Evolutionary conservation across 768 basidiomycete species (phyloP).

Genomic region (Russula compacta): DNA sequence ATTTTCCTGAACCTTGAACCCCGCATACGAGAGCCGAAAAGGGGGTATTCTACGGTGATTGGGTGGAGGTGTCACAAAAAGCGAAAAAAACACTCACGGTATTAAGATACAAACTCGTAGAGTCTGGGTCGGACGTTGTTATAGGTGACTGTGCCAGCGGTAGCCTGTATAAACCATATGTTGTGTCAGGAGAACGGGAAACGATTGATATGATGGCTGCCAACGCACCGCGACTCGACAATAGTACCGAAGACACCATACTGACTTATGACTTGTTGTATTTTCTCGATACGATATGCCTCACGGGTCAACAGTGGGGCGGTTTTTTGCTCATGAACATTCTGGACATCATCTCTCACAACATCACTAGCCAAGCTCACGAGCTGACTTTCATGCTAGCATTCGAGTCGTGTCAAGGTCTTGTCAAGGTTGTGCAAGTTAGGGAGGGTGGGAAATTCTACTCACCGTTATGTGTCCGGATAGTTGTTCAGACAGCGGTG

Average conservation of each 20-base stretch:
- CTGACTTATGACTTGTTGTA: constrained; percentile 33
- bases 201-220: background rate
- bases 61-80: background rate
- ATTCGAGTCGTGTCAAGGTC: background rate
- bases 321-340: constrained; percentile 23
- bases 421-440: background rate
- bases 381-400: constrained; percentile 7
- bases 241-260: constrained; percentile 52
- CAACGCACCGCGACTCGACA: constrained; percentile 3
- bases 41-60: constrained; percentile 47
- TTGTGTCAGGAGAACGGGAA: background rate
- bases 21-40: constrained; percentile 72
- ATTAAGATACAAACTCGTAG: constrained; percentile 51
- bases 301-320: constrained; percentile 26
- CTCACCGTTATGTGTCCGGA: background rate
- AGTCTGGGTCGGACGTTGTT: background rate
- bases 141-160: background rate
- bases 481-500: background rate
- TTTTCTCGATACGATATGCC: constrained; percentile 21
- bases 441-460: background rate
- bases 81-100: constrained; percentile 35
- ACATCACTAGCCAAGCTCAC: background rate
- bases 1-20: constrained; percentile 71
- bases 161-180: background rate
- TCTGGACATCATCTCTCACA: background rate